Base-by-base conservation (phyloP, 495 filamentous ascomycete genomes). In the Penicillium egyptiacum region DNA sequence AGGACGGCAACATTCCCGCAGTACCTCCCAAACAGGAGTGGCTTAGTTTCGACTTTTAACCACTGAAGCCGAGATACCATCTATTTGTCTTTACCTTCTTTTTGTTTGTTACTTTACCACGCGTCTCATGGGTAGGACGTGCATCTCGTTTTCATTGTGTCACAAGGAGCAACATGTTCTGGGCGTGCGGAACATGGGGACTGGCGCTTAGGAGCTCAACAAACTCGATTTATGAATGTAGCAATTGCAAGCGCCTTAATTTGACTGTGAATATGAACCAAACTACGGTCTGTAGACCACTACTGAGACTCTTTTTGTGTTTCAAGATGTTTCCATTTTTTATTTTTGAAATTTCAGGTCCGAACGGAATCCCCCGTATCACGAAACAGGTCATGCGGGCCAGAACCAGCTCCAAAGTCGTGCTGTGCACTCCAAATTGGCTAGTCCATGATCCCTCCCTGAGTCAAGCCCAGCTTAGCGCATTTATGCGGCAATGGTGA, bases 401-500 rank as follows among this genome's bases (percentile, higher is more conserved):
- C n/a, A 35, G 53, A 2, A 44, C 42, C 3, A 11, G 31, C 4
- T 46, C 30, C 43, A 55, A 47, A 26, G 31, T 46, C 26, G 33
- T 11, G 20, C 16, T 14, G 9, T 39, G 43, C 26, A 39, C 42
- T 28, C 8, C 42, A 28, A 16, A 17, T 37, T 28, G 14, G 5
- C 42, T 16, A 55, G 31, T 35, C 31, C 42, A 46, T 23, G 33
- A 47, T 55, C 41, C 53, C 53, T 55, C 53, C 53, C 43, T 30
- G 43, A 55, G 17, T 35, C 54, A 56, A 58, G 55, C 61, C 58
- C 60, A 53, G 50, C 55, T 56, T 60, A 64, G 55, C 43, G 39
- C 57, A 69, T 73, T 84, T 91, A 98, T 75, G 94, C 93, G 75
- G 94, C 94, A 81, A 98, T 98, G 70, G 94, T 98, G 66, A 98